These are phyloP conservation scores for Russula foetens DNA, from an alignment of 768 basidiomycete genomes.

Conservation along the genomic window DNA sequence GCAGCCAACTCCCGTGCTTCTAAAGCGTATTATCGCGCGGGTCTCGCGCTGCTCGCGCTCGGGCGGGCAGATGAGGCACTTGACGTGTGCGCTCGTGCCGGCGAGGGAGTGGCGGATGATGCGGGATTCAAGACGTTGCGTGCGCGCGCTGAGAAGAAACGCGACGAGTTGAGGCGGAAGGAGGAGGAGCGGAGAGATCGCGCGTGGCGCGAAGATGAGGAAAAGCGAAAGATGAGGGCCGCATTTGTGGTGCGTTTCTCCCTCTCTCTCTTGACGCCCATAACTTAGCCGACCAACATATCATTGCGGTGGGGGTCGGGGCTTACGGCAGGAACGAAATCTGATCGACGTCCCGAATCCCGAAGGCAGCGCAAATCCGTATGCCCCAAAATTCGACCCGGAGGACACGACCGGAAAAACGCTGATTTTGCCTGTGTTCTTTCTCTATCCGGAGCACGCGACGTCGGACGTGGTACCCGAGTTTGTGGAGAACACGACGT, in stretches of 20 bases:
- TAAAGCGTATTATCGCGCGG: slow-evolving; percentile 86
- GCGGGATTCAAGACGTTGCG: slow-evolving; percentile 43
- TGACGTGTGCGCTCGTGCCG: slow-evolving; percentile 71
- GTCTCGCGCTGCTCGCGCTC: slow-evolving; percentile 64
- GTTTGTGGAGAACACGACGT: slow-evolving; percentile 80
- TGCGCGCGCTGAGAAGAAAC: slow-evolving; percentile 38
- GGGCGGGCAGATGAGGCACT: slow-evolving; percentile 72
- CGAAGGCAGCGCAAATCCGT: slow-evolving; percentile 45
- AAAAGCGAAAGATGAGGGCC: slow-evolving; percentile 41
- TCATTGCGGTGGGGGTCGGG: neutral
- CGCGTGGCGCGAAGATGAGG: slow-evolving; percentile 42
- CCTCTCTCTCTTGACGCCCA: neutral
- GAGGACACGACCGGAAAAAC: slow-evolving; percentile 52
- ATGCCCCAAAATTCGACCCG: slow-evolving; percentile 56
- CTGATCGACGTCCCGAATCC: slow-evolving; percentile 49
- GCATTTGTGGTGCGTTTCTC: slow-evolving; percentile 54
- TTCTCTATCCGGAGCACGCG: slow-evolving; percentile 86
- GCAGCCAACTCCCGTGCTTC: slow-evolving; percentile 51
- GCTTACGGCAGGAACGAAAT: slow-evolving; percentile 55
- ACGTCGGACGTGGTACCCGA: slow-evolving; percentile 84
- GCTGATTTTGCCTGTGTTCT: slow-evolving; percentile 80
- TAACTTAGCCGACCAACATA: neutral
- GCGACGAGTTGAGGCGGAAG: slow-evolving; percentile 43
- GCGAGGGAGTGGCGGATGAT: slow-evolving; percentile 51
- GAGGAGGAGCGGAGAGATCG: slow-evolving; percentile 44